Conservation (phyloP, 2,329 filamentous ascomycete species). For the Clarireedia monteithiana region DNA sequence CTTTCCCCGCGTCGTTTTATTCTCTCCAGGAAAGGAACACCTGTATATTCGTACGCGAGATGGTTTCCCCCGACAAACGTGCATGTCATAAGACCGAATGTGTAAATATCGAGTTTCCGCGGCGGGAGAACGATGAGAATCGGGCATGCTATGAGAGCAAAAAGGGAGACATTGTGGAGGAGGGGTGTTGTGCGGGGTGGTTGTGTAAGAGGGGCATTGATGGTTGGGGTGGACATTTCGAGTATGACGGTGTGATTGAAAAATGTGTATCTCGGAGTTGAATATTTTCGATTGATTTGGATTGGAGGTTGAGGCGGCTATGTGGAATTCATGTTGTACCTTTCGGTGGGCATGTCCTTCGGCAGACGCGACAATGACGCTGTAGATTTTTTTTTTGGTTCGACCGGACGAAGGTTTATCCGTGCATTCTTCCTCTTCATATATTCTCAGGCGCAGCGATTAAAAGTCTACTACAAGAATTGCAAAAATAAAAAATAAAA, state of each 20-base stretch:
- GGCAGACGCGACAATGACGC: not conserved
- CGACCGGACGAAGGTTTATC: not conserved
- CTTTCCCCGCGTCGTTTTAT: constrained; percentile 1
- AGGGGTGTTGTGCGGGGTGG: constrained; percentile 8
- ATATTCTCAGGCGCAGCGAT: no score
- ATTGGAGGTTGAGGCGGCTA: not conserved
- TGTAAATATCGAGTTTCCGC: constrained; percentile 55
- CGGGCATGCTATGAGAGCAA: constrained; percentile 44
- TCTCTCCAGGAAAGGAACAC: constrained; percentile 20
- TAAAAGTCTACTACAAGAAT: no score
- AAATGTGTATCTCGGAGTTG: not conserved
- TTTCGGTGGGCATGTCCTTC: not conserved
- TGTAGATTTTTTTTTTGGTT: not conserved
- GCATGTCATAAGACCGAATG: constrained; percentile 41
- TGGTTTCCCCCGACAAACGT: constrained; percentile 26
- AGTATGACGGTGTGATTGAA: not conserved
- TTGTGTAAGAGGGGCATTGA: not conserved
- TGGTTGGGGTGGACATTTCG: not conserved
- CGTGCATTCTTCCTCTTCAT: not conserved
- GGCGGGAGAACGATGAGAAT: constrained; percentile 48
- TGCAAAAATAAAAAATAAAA: no score
- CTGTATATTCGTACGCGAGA: constrained; percentile 25
- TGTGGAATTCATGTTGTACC: not conserved
- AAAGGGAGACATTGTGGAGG: constrained; percentile 32
- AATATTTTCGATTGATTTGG: no score